Conservation (phyloP, 164 flowering plant species). For the Amborella trichopoda region DNA sequence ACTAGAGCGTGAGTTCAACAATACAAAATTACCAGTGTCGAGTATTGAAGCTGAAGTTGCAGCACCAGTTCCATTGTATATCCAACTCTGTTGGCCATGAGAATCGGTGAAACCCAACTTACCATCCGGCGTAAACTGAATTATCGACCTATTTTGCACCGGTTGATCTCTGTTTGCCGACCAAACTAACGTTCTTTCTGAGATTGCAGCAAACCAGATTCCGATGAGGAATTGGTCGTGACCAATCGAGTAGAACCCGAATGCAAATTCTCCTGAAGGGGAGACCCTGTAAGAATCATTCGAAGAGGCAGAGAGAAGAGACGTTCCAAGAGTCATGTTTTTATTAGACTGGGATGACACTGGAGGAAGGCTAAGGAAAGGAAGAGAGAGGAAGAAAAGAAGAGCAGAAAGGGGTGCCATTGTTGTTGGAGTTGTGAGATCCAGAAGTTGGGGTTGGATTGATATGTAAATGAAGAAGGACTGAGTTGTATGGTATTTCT, state of each 20-base stretch:
- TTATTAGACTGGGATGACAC: constrained; percentile 13
- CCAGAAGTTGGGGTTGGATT: too few species aligned
- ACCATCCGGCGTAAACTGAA: constrained; percentile 13
- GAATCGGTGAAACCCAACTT: constrained; percentile 12
- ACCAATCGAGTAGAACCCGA: constrained; percentile 15
- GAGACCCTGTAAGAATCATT: constrained; percentile 17
- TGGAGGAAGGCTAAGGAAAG: too few species aligned
- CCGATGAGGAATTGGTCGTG: constrained; percentile 9
- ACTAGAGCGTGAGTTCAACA: not conserved
- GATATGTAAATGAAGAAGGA: too few species aligned
- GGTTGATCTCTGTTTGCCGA: constrained; percentile 11
- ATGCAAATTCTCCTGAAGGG: constrained; percentile 25
- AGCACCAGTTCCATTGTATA: not conserved
- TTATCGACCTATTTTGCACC: constrained; percentile 16
- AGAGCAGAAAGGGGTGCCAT: too few species aligned
- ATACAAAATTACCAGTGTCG: constrained; percentile 1
- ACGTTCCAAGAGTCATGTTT: constrained; percentile 15
- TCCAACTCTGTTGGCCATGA: constrained; percentile 6
- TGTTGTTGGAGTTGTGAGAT: too few species aligned
- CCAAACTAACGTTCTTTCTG: constrained; percentile 26
- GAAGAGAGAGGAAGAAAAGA: too few species aligned
- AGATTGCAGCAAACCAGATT: constrained; percentile 26
- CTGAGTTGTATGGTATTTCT: too few species aligned
- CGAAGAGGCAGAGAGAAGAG: constrained; percentile 11
- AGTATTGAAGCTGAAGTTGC: constrained; percentile 3